Evolutionary conservation across 148 eudicot species (phyloP), one percentile per base, ranked within the genome.

Genomic region (Spergularia bocconei): DNA sequence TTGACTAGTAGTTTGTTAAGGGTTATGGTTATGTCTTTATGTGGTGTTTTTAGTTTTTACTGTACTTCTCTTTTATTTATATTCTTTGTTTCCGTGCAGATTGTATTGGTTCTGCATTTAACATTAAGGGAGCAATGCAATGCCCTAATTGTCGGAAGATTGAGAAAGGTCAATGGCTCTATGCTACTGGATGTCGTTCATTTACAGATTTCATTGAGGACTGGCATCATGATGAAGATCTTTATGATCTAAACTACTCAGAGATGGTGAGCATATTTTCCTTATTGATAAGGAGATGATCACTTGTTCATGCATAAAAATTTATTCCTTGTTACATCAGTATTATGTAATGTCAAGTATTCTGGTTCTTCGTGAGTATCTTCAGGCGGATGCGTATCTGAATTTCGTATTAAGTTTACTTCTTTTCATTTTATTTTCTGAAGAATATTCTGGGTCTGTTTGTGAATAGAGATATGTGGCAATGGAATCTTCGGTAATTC

Each of bases 21-120:
- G 67, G 51, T 38, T 14, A 29, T 50, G 16, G 48, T n/a, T 29
- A 17, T 29, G 14, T 50, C 15, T 20, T n/a, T 29, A 17, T 47
- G 14, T 33, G 60, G 6, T 68, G 19, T 48, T 25, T n/a, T n/a
- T 57, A 25, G 15, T 52, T 21, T 39, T 5, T 38, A 12, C 51
- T 71, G 48, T 4, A 63, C 47, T 15, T 17, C 67, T 38, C 19
- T 53, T 25, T 66, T 72, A 51, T 51, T 62, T 48, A 47, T 78
- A 20, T 55, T 68, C 9, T 13, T 72, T 23, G 19, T 79, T 53
- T 72, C 1, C 74, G 13, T 81, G 57, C 91, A 95, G 99, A 95
- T 89, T 95, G 99, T 87, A 95, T 95, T 77, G 99, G 99, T 76
- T 95, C 99, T 53, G 99, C 99, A 25, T 95, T 95, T 79, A 95